These are phyloP conservation scores for Botrytis aclada DNA, from an alignment of 2,329 filamentous ascomycete species.

Conservation along the genomic window DNA sequence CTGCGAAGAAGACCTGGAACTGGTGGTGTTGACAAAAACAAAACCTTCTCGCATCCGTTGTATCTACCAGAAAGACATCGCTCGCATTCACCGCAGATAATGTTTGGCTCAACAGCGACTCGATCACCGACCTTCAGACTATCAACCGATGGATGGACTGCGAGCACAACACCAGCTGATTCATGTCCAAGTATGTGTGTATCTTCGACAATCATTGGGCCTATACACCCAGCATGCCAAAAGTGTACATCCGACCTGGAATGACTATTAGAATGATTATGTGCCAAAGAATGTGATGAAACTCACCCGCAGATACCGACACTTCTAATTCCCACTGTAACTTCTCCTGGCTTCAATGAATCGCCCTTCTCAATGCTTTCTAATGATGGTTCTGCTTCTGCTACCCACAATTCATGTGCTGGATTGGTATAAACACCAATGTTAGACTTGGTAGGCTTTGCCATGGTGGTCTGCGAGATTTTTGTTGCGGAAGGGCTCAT, in stretches of 20 bases:
- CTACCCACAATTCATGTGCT: slow-evolving; percentile 86
- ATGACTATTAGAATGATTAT: slow-evolving; percentile 16
- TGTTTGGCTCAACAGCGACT: slow-evolving; percentile 89
- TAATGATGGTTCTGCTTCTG: slow-evolving; percentile 69
- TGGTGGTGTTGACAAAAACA: slow-evolving; percentile 88
- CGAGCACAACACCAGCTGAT: slow-evolving; percentile 79
- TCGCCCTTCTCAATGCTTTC: slow-evolving; percentile 69
- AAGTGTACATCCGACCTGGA: slow-evolving; percentile 89
- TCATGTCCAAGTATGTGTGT: slow-evolving; percentile 95
- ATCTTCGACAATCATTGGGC: slow-evolving; percentile 86
- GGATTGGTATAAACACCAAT: slow-evolving; percentile 97
- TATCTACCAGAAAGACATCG: slow-evolving; percentile 89
- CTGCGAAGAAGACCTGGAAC: slow-evolving; percentile 81
- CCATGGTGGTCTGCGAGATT: slow-evolving; percentile 25
- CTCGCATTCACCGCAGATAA: slow-evolving; percentile 88
- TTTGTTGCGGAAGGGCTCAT: slow-evolving; percentile 35
- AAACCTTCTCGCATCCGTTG: slow-evolving; percentile 85
- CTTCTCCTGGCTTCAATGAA: slow-evolving; percentile 74
- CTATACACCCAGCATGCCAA: slow-evolving; percentile 93
- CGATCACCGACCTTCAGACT: slow-evolving; percentile 80
- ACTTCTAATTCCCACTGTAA: slow-evolving; percentile 84
- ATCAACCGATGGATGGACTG: slow-evolving; percentile 76
- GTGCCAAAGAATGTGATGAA: background rate
- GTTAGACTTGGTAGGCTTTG: slow-evolving; percentile 65
- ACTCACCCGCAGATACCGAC: slow-evolving; percentile 91